Conservation (phyloP, 2,329 filamentous ascomycete genomes). For the Diplodia intermedia region DNA sequence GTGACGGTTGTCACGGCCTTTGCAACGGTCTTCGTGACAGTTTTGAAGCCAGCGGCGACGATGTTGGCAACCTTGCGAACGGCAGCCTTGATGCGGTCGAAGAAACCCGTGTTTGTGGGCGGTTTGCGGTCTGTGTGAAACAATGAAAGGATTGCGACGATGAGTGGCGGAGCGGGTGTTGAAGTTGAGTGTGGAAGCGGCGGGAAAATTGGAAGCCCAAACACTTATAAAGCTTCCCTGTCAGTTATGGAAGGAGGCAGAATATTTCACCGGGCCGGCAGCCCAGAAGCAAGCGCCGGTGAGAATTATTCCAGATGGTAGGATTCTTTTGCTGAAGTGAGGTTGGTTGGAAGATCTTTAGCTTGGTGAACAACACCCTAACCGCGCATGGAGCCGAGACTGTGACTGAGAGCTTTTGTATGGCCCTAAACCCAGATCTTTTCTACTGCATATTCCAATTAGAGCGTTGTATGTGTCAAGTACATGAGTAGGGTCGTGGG, state of each 20-base stretch:
- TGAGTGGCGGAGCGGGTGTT: background rate
- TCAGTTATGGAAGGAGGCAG: too few relatives aligned
- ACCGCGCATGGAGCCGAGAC: too few relatives aligned
- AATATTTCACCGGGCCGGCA: too few relatives aligned
- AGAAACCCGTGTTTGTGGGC: background rate
- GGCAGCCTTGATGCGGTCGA: background rate
- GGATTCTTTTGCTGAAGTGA: too few relatives aligned
- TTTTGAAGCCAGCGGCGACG: background rate
- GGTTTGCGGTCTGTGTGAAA: background rate
- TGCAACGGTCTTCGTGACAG: background rate
- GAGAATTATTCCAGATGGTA: too few relatives aligned
- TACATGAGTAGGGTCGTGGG: too few relatives aligned
- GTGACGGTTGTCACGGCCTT: background rate
- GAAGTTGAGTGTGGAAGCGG: background rate
- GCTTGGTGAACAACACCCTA: too few relatives aligned
- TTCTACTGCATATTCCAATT: too few relatives aligned
- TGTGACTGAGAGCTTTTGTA: too few relatives aligned
- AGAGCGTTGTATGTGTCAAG: too few relatives aligned
- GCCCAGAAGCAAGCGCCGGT: background rate
- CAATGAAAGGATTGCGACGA: background rate
- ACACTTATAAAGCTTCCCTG: background rate
- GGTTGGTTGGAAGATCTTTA: too few relatives aligned
- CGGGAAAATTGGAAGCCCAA: background rate
- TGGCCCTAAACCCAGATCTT: too few relatives aligned
- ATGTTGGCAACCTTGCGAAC: background rate